Conservation (phyloP, 495 filamentous ascomycete genomes). For the Podospora sp. region DNA sequence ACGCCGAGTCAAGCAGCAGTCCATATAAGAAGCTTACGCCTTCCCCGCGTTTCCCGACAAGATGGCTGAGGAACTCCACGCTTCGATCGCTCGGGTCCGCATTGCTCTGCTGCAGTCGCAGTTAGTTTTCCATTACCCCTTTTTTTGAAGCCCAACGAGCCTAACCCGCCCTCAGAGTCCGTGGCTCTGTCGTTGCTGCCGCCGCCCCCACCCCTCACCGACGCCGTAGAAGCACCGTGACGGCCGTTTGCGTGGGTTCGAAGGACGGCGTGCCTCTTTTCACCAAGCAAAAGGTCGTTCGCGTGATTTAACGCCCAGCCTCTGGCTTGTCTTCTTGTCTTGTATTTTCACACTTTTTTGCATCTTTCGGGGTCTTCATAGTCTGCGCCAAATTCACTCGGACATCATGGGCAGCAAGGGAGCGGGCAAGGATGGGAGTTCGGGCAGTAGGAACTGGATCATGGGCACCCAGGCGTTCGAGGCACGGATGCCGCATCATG, state of each 20-base stretch:
- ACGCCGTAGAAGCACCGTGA: constrained; percentile 33
- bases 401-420: constrained; percentile 29
- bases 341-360: not conserved
- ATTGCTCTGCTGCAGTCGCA: constrained; percentile 39
- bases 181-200: constrained; percentile 21
- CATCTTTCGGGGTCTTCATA: constrained; percentile 8
- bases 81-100: constrained; percentile 36
- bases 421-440: constrained; percentile 4
- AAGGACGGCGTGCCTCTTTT: constrained; percentile 35
- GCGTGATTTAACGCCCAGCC: constrained; percentile 25
- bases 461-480: constrained; percentile 48
- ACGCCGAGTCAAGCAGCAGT: not conserved
- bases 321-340: constrained; percentile 6
- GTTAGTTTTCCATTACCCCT: constrained; percentile 27
- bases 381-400: not conserved
- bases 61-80: constrained; percentile 34
- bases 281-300: constrained; percentile 36
- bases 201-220: constrained; percentile 21
- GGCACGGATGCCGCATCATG: constrained; percentile 61
- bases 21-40: constrained; percentile 1
- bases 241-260: constrained; percentile 28
- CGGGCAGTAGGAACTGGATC: constrained; percentile 31
- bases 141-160: constrained; percentile 4
- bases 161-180: constrained; percentile 23
- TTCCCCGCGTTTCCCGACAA: constrained; percentile 15